Percentiles rank a stretch among this genome's conserved stretches.
Evolutionary conservation across 768 basidiomycete species (phyloP).

Genomic region (Psilocybe tampanensis): DNA sequence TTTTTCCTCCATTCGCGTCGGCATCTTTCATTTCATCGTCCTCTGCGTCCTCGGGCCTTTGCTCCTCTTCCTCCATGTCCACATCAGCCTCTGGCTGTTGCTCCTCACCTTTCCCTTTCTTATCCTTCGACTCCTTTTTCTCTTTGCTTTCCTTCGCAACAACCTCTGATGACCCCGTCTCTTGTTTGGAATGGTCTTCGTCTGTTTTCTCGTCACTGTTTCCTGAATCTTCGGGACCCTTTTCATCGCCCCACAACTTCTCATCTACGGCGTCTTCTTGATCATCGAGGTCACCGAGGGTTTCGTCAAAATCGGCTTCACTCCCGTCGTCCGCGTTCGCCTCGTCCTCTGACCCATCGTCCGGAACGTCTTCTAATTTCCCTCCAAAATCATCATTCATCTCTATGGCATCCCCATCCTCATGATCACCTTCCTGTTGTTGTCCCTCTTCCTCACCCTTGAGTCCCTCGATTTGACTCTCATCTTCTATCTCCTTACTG

Average conservation of each 20-base stretch:
- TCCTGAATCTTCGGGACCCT: constrained; percentile 53
- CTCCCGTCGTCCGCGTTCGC: constrained; percentile 55
- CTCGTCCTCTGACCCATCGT: constrained; percentile 27
- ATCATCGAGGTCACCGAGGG: constrained; percentile 79
- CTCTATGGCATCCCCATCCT: constrained; percentile 81
- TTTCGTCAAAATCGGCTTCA: constrained; percentile 77
- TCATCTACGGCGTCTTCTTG: constrained; percentile 87
- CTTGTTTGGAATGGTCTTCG: constrained; percentile 58
- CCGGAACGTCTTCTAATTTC: constrained; percentile 75
- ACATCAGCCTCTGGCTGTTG: constrained; percentile 23
- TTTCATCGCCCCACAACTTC: constrained; percentile 94
- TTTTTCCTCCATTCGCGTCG: constrained; percentile 59
- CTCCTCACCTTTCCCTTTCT: constrained; percentile 28
- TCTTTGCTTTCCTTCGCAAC: constrained; percentile 74
- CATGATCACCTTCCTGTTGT: constrained; percentile 46
- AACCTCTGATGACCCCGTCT: constrained; percentile 62
- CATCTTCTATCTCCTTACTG: constrained; percentile 94
- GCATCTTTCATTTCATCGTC: constrained; percentile 46
- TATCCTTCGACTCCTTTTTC: constrained; percentile 33
- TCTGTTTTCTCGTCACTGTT: constrained; percentile 58
- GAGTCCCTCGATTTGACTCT: constrained; percentile 94
- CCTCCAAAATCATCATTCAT: constrained; percentile 92
- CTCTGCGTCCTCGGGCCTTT: constrained; percentile 29
- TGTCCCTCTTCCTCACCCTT: constrained; percentile 61
- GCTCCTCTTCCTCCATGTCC: constrained; percentile 23